phyloP scores from a whole-genome alignment of 2,329 filamentous ascomycete species.

The Fusarium cyanostomum region DNA sequence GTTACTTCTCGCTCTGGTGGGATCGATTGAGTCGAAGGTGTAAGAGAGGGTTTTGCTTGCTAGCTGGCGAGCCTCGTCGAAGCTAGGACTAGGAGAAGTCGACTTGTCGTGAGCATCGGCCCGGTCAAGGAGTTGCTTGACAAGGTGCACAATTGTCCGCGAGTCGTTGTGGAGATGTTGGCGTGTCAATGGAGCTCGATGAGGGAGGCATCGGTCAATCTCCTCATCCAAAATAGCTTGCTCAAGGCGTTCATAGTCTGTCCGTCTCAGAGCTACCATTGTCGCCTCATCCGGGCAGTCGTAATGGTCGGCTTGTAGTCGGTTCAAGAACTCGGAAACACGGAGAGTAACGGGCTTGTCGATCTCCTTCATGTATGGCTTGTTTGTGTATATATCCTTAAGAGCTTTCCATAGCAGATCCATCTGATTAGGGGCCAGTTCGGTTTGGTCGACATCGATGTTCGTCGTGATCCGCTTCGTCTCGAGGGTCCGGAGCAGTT shows the following conservation, averaged over 20 bases:
- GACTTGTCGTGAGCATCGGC: constrained; percentile 38
- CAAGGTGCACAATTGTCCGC: constrained; percentile 40
- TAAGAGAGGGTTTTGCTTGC: constrained; percentile 29
- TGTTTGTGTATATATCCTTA: constrained; percentile 45
- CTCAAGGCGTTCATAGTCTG: constrained; percentile 47
- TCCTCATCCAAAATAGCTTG: constrained; percentile 44
- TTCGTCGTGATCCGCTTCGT: constrained; percentile 21
- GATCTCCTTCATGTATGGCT: constrained; percentile 51
- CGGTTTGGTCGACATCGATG: constrained; percentile 11
- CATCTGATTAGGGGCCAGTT: constrained; percentile 44
- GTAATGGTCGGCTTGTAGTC: constrained; percentile 45
- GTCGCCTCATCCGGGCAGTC: constrained; percentile 34
- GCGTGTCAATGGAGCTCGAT: constrained; percentile 38
- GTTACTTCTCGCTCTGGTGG: constrained; percentile 37
- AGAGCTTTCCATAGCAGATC: constrained; percentile 45
- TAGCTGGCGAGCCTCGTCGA: constrained; percentile 44
- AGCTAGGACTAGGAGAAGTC: constrained; percentile 38
- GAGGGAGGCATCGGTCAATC: constrained; percentile 21
- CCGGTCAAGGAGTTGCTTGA: constrained; percentile 45
- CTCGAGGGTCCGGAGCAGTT: constrained; percentile 46
- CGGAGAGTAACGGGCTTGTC: constrained; percentile 43
- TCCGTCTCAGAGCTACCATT: constrained; percentile 34
- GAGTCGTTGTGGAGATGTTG: constrained; percentile 44
- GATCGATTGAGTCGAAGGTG: constrained; percentile 45
- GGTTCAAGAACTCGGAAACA: constrained; percentile 41